A percentile compares a stretch with the other conserved stretches of the same genome.
Conservation (phyloP, 1,139 yeast species). For the Chernovozyma aurita region DNA sequence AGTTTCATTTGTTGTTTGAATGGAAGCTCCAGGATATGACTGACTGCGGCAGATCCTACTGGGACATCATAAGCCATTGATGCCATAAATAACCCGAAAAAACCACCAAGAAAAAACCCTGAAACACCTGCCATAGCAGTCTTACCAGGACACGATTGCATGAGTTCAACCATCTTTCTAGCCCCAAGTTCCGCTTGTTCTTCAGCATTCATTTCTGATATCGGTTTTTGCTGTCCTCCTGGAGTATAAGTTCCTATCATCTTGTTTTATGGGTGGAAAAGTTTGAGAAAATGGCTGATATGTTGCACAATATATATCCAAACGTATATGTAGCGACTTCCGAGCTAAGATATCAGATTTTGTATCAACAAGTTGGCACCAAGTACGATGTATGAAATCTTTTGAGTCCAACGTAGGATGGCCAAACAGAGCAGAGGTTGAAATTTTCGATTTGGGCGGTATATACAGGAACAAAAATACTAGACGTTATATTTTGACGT, state of each 20-base stretch:
- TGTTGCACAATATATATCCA: too few relatives aligned
- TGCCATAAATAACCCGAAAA: conserved; percentile 95
- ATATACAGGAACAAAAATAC: too few relatives aligned
- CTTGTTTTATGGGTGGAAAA: background rate
- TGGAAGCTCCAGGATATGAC: conserved; percentile 73
- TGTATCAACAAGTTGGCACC: too few relatives aligned
- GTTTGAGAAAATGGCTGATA: too few relatives aligned
- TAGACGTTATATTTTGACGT: too few relatives aligned
- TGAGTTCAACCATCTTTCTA: conserved; percentile 71
- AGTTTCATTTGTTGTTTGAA: conserved; percentile 89
- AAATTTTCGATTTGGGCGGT: too few relatives aligned
- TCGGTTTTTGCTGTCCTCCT: conserved; percentile 33
- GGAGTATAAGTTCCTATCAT: conserved; percentile 8
- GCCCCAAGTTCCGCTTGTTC: conserved; percentile 95
- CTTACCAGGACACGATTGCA: conserved; percentile 96
- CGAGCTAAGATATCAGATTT: too few relatives aligned
- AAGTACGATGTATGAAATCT: too few relatives aligned
- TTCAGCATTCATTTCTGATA: conserved; percentile 76
- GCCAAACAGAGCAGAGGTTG: too few relatives aligned
- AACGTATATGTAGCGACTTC: too few relatives aligned
- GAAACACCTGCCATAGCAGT: conserved; percentile 88
- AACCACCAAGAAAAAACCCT: conserved; percentile 94
- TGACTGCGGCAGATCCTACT: conserved; percentile 52
- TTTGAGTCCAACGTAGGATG: too few relatives aligned
- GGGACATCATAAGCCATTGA: conserved; percentile 86